Evolutionary conservation across 805 yeast species (phyloP).

Genomic region (Metschnikowia shivogae): DNA sequence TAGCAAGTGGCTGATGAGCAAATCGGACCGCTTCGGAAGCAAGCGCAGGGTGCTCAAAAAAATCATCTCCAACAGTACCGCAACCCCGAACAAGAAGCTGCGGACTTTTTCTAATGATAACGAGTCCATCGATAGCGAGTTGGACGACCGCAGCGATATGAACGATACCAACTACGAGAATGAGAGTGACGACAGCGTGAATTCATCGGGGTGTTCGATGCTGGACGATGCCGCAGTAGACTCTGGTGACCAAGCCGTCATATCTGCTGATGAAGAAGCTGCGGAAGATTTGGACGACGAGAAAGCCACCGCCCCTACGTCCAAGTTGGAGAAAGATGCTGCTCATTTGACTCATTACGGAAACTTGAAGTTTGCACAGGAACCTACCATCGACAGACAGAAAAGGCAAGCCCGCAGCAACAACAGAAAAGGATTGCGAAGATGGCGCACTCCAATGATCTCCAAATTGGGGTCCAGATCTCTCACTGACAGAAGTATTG

Average conservation of each 20-base stretch:
- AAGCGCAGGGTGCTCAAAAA: slow-evolving; percentile 23
- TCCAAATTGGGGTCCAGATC: slow-evolving; percentile 10
- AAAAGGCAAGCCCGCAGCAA: slow-evolving; percentile 5
- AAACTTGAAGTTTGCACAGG: slow-evolving; percentile 13
- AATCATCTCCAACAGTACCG: slow-evolving; percentile 21
- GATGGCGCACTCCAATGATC: slow-evolving; percentile 17
- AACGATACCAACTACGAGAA: slow-evolving; percentile 6
- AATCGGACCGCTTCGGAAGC: slow-evolving; percentile 4
- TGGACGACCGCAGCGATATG: slow-evolving; percentile 5
- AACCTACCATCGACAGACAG: slow-evolving; percentile 15
- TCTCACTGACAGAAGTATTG: slow-evolving; percentile 6
- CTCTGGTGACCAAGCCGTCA: neutral
- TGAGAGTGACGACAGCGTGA: slow-evolving; percentile 5
- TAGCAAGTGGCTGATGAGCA: slow-evolving; percentile 10
- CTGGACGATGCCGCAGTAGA: neutral
- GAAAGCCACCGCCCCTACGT: neutral
- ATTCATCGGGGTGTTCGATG: neutral
- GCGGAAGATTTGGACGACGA: slow-evolving; percentile 14
- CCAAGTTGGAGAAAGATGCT: neutral
- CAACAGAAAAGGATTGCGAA: slow-evolving; percentile 9
- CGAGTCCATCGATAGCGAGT: slow-evolving; percentile 14
- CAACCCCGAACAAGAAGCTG: slow-evolving; percentile 2
- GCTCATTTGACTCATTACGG: neutral
- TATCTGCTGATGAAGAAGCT: slow-evolving; percentile 13
- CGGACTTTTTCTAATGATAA: slow-evolving; percentile 6